A percentile compares a stretch with the other conserved stretches of the same genome.
phyloP scores from a whole-genome alignment of 129 eudicot genomes.

The Flaveria linearis region DNA sequence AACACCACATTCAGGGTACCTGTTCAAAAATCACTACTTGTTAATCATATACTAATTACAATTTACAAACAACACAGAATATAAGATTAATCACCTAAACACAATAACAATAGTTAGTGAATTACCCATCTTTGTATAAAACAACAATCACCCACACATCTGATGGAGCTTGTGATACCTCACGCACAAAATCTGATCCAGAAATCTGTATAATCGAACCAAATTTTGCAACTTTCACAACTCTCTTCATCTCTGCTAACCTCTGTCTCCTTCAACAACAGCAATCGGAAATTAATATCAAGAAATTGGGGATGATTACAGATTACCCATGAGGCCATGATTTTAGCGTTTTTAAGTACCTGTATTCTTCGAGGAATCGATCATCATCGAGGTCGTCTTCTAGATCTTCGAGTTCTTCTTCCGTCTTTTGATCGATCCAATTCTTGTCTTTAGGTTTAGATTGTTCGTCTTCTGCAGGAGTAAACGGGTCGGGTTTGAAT shows the following conservation, averaged over 20 bases:
- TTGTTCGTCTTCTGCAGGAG: constrained; percentile 77
- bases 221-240: constrained; percentile 67
- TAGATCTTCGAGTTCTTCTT: constrained; percentile 86
- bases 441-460: constrained; percentile 61
- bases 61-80: neutral
- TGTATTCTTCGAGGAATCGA: constrained; percentile 80
- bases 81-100: neutral
- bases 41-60: constrained; percentile 2
- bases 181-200: constrained; percentile 78
- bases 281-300: neutral
- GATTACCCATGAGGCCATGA: no score
- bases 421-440: constrained; percentile 87
- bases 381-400: constrained; percentile 87
- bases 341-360: constrained; percentile 34
- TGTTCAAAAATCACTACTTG: constrained; percentile 26
- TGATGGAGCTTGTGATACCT: constrained; percentile 39
- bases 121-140: constrained; percentile 27
- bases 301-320: neutral
- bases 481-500: constrained; percentile 76
- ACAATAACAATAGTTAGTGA: neutral
- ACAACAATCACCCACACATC: constrained; percentile 20
- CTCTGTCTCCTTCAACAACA: constrained; percentile 68
- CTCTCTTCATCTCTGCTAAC: constrained; percentile 76
- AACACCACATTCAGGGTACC: constrained; percentile 71
- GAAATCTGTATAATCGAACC: constrained; percentile 84